phyloP scores from a whole-genome alignment of 371 early-diverging fungal species.

The Apophysomyces trapeziformis region DNA sequence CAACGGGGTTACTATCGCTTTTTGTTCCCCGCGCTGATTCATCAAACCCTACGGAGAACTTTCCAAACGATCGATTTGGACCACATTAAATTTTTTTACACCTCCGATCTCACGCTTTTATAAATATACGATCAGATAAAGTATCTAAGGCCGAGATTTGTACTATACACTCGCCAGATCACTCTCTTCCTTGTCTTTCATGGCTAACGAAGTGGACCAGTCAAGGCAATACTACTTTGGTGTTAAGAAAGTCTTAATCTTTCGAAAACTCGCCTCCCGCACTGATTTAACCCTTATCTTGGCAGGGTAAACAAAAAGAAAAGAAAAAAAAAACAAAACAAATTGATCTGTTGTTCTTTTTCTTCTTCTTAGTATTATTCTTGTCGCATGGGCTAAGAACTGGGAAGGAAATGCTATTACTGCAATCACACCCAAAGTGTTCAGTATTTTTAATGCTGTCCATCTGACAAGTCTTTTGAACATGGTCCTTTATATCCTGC shows the following conservation, averaged over 20 bases:
- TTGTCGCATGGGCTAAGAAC: constrained; percentile 34
- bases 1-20: neutral
- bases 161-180: no score
- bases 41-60: neutral
- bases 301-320: neutral
- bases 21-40: neutral
- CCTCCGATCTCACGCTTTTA: neutral
- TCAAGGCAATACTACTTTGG: constrained; percentile 7
- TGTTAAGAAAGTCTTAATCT: constrained; percentile 1
- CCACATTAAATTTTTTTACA: constrained; percentile 1
- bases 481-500: constrained; percentile 42
- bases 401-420: constrained; percentile 32
- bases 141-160: neutral
- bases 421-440: constrained; percentile 24
- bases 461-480: constrained; percentile 33
- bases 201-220: neutral
- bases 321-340: neutral
- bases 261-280: neutral
- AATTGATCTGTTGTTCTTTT: neutral
- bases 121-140: constrained; percentile 7
- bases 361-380: constrained; percentile 19
- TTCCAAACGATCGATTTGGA: constrained; percentile 2
- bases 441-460: constrained; percentile 24
- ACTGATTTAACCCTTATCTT: neutral
- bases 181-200: neutral